These are phyloP conservation scores for Solanum pinnatisectum DNA, from an alignment of 257 asterid species.

Conservation along the genomic window DNA sequence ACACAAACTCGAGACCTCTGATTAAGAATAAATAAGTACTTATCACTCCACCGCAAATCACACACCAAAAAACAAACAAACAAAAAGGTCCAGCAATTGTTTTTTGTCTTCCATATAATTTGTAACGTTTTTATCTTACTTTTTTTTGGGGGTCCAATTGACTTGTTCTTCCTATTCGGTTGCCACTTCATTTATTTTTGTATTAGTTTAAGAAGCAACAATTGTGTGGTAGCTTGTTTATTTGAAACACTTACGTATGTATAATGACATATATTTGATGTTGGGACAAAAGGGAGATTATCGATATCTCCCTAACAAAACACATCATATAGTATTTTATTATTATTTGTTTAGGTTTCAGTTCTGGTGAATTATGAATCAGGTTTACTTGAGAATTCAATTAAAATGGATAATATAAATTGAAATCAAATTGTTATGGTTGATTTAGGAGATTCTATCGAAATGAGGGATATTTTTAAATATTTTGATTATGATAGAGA, in stretches of 20 bases:
- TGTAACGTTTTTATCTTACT: not conserved
- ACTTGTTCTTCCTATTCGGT: not conserved
- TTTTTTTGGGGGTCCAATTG: not conserved
- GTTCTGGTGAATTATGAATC: not conserved
- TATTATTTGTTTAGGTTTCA: not conserved
- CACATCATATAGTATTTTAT: not conserved
- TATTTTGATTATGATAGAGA: not conserved
- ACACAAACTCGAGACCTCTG: rapidly evolving
- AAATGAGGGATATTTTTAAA: not conserved
- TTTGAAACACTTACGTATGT: not conserved
- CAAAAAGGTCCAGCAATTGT: not conserved
- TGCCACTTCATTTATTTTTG: not conserved
- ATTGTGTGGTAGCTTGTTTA: not conserved
- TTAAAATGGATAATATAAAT: no score
- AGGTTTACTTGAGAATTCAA: not conserved
- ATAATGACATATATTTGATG: not conserved
- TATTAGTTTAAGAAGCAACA: not conserved
- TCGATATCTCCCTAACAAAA: not conserved
- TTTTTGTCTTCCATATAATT: not conserved
- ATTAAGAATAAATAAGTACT: rapidly evolving
- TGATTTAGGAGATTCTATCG: not conserved
- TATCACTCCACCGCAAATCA: not conserved
- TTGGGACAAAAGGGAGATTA: not conserved
- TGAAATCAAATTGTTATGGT: not conserved
- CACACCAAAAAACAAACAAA: not conserved